Evolutionary conservation across 2,329 filamentous ascomycete species (phyloP).

Genomic region (Colletotrichum sublineola): DNA sequence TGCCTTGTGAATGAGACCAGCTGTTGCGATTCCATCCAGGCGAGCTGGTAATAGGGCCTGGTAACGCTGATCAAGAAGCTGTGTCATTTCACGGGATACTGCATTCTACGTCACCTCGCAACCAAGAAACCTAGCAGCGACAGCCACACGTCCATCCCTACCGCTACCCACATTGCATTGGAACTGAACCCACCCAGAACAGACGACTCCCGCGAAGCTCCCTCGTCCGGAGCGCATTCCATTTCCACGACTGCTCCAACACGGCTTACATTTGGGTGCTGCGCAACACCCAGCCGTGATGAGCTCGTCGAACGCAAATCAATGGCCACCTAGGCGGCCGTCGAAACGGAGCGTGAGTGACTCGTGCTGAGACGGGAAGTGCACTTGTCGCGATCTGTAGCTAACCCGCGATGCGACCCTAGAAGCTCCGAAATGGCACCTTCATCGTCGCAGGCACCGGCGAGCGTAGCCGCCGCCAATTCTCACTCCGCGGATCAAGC

Average conservation of each 20-base stretch:
- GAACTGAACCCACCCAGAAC: constrained; percentile 6
- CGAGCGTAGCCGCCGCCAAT: constrained; percentile 83
- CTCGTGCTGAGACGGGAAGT: constrained; percentile 10
- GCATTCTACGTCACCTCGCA: not conserved
- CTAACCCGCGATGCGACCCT: constrained; percentile 34
- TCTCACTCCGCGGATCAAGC: constrained; percentile 76
- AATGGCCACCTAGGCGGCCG: constrained; percentile 58
- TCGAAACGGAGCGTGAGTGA: constrained; percentile 61
- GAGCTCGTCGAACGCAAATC: constrained; percentile 41
- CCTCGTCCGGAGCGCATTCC: constrained; percentile 43
- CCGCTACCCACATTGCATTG: constrained; percentile 9
- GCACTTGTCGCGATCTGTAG: not conserved
- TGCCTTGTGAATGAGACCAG: constrained; percentile 18
- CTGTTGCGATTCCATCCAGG: constrained; percentile 13
- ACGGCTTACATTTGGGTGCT: constrained; percentile 38
- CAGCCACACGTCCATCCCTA: constrained; percentile 24
- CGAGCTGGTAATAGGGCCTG: constrained; percentile 24
- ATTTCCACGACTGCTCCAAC: constrained; percentile 47
- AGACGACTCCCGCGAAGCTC: constrained; percentile 16
- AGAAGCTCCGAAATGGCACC: constrained; percentile 86
- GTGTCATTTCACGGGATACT: not conserved
- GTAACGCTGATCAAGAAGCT: constrained; percentile 4
- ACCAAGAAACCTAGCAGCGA: not conserved
- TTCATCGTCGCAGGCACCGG: constrained; percentile 90
- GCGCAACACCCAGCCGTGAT: constrained; percentile 41